A percentile compares a stretch with the other conserved stretches of the same genome.
phyloP scores from a whole-genome alignment of 2,329 filamentous ascomycete genomes.

The Xylariales sp. region DNA sequence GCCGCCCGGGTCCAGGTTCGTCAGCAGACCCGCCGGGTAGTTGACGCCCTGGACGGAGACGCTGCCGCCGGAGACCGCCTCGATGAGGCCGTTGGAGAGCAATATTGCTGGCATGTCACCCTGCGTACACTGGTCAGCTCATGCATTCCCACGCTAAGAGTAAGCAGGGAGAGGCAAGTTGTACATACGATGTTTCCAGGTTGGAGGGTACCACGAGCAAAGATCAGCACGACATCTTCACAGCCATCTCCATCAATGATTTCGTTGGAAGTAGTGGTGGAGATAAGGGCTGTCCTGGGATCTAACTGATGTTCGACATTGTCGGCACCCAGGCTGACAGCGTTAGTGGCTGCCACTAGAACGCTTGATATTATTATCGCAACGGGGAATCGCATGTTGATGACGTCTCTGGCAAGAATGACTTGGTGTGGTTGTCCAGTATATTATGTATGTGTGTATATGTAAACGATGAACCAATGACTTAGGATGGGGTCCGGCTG shows the following conservation, averaged over 20 bases:
- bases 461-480: no score
- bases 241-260: conserved; percentile 8
- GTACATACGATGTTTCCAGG: neutral
- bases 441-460: no score
- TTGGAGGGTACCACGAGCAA: neutral
- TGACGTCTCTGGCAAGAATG: no score
- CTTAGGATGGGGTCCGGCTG: no score
- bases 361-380: no score
- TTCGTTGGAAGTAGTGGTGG: conserved; percentile 19
- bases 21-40: conserved; percentile 21
- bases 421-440: no score
- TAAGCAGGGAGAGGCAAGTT: neutral
- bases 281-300: no score
- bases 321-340: no score
- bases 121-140: neutral
- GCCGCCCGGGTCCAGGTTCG: conserved; percentile 23
- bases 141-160: neutral
- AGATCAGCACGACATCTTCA: neutral
- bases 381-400: no score
- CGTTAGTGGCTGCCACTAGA: no score
- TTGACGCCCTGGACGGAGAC: conserved; percentile 15
- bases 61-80: conserved; percentile 8
- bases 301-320: no score
- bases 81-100: conserved; percentile 13
- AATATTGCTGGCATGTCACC: conserved; percentile 7